These are phyloP conservation scores for Colletotrichum cuscutae DNA, from an alignment of 2,329 filamentous ascomycete species.

Conservation along the genomic window DNA sequence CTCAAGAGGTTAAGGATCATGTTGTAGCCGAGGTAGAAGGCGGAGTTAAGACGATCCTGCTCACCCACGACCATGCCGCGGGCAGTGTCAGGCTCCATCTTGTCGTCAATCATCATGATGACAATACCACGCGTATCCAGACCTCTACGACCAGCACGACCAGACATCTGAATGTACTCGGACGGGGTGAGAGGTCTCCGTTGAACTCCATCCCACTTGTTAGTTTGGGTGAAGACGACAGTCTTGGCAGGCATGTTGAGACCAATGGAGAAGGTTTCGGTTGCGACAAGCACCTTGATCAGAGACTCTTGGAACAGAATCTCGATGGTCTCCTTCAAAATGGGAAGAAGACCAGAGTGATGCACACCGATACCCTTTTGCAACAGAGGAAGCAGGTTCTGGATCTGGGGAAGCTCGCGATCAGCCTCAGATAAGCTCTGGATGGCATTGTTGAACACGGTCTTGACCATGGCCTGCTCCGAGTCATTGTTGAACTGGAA, in stretches of 20 bases:
- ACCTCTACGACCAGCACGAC: slow-evolving; percentile 94
- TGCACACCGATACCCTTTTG: slow-evolving; percentile 96
- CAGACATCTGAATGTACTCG: slow-evolving; percentile 99
- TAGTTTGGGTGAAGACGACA: slow-evolving; percentile 97
- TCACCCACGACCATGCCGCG: slow-evolving; percentile 96
- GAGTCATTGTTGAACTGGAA: slow-evolving; percentile 96
- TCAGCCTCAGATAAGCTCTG: slow-evolving; percentile 94
- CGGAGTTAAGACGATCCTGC: slow-evolving; percentile 96
- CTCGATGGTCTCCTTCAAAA: slow-evolving; percentile 98
- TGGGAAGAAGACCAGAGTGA: slow-evolving; percentile 93
- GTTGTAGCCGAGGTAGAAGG: slow-evolving; percentile 98
- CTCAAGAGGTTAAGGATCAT: slow-evolving; percentile 97
- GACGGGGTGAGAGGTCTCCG: slow-evolving; percentile 89
- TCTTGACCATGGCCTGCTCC: slow-evolving; percentile 92
- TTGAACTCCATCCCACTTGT: slow-evolving; percentile 89
- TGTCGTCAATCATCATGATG: slow-evolving; percentile 99
- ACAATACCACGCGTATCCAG: slow-evolving; percentile 98
- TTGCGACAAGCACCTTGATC: slow-evolving; percentile 97
- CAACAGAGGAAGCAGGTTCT: slow-evolving; percentile 87
- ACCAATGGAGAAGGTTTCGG: slow-evolving; percentile 98
- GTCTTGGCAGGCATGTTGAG: slow-evolving; percentile 99
- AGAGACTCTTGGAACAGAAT: slow-evolving; percentile 98
- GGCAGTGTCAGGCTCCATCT: slow-evolving; percentile 93
- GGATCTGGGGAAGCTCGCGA: slow-evolving; percentile 87
- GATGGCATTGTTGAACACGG: slow-evolving; percentile 94